Evolutionary conservation across 495 filamentous ascomycete genomes (phyloP).

Genomic region (Xylaria curta): DNA sequence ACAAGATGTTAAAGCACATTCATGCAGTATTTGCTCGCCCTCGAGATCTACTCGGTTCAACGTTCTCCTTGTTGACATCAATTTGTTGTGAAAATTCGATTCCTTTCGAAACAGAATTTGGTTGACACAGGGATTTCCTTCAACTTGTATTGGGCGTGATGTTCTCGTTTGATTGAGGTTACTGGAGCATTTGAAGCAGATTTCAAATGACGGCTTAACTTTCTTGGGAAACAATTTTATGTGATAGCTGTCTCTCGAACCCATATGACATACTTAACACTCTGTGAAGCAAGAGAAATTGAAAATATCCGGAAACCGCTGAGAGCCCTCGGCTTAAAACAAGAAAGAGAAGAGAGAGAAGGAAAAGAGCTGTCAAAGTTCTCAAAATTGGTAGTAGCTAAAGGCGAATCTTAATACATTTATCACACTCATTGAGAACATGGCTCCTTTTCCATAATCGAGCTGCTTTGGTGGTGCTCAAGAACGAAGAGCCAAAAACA

Average conservation of each 20-base stretch:
- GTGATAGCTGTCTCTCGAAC: too few species aligned
- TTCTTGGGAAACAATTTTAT: too few species aligned
- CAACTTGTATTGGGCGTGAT: background rate
- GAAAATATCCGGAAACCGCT: too few species aligned
- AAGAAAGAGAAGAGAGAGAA: background rate
- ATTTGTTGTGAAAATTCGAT: background rate
- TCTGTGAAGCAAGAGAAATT: too few species aligned
- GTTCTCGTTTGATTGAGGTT: background rate
- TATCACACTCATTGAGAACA: background rate
- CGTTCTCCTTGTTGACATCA: too few species aligned
- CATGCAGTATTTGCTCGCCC: background rate
- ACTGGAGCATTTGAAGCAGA: background rate
- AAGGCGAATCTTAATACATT: background rate
- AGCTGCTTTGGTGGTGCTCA: background rate
- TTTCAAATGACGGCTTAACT: too few species aligned
- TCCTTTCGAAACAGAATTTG: background rate
- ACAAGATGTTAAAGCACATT: background rate
- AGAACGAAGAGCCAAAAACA: background rate
- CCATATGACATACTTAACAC: too few species aligned
- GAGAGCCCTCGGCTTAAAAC: background rate
- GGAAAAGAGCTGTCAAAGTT: background rate
- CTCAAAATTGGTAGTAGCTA: background rate
- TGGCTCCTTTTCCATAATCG: background rate
- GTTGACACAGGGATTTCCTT: background rate
- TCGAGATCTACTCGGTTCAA: background rate